A percentile compares a stretch with the other conserved stretches of the same genome.
Conservation (phyloP, 352 stramenopile species). For the Phytophthora rubi region DNA sequence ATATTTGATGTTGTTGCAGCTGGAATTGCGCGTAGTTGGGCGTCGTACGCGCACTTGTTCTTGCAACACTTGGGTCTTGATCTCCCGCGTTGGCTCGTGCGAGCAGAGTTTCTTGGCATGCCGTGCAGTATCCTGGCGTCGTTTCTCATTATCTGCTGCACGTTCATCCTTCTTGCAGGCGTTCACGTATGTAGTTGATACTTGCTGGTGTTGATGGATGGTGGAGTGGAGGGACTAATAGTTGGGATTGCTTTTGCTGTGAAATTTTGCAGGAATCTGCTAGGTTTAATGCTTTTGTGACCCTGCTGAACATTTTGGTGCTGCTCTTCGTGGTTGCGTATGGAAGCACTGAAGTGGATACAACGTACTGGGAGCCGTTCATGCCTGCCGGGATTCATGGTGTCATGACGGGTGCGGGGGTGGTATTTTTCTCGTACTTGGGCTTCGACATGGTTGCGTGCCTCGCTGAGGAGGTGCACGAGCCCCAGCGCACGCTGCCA, state of each 20-base stretch:
- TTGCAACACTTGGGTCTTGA: slow-evolving; percentile 73
- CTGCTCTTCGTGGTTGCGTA: slow-evolving; percentile 90
- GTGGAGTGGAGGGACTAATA: not conserved
- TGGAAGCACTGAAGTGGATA: slow-evolving; percentile 79
- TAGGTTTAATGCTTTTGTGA: slow-evolving; percentile 92
- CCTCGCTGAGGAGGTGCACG: slow-evolving; percentile 91
- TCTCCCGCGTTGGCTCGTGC: slow-evolving; percentile 73
- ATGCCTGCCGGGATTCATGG: slow-evolving; percentile 85
- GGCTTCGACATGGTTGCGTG: slow-evolving; percentile 95
- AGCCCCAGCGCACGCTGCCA: slow-evolving; percentile 90
- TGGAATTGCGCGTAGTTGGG: slow-evolving; percentile 92
- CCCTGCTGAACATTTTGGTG: slow-evolving; percentile 89
- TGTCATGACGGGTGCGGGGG: slow-evolving; percentile 87
- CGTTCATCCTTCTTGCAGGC: slow-evolving; percentile 83
- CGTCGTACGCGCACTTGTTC: slow-evolving; percentile 86
- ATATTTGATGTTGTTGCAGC: slow-evolving; percentile 38
- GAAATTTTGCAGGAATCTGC: slow-evolving; percentile 80
- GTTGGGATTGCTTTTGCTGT: slow-evolving; percentile 6
- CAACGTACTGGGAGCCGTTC: slow-evolving; percentile 84
- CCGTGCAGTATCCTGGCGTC: slow-evolving; percentile 82
- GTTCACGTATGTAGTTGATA: slow-evolving; percentile 64
- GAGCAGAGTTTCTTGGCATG: slow-evolving; percentile 53
- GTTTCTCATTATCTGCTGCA: slow-evolving; percentile 85
- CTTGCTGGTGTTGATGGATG: not conserved
- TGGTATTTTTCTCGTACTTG: slow-evolving; percentile 94